Conservation (phyloP, 2,329 filamentous ascomycete species). For the Phyllosticta citrichinensis region DNA sequence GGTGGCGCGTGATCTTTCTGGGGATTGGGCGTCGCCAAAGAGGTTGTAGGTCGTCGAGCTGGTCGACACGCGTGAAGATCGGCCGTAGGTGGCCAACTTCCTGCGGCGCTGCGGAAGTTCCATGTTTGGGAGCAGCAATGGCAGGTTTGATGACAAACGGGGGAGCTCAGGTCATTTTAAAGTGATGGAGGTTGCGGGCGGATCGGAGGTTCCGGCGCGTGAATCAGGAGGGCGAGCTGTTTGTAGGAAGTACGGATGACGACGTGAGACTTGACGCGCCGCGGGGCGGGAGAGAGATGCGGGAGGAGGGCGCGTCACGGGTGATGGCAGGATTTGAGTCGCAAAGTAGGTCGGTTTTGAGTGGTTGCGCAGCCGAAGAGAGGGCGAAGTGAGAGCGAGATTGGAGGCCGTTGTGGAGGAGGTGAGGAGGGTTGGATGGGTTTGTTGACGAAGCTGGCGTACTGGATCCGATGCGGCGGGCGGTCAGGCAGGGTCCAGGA, state of each 20-base stretch:
- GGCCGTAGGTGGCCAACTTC: slow-evolving; percentile 30
- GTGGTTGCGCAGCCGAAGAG: neutral
- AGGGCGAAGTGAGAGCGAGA: neutral
- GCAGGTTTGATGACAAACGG: neutral
- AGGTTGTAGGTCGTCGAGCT: slow-evolving; percentile 12
- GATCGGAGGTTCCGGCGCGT: neutral
- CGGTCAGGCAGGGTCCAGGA: neutral
- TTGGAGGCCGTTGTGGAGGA: neutral
- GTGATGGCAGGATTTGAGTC: neutral
- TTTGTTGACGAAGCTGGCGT: neutral
- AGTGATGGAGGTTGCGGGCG: neutral
- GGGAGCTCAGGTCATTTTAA: neutral
- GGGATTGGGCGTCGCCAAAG: slow-evolving; percentile 22
- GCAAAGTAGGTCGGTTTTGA: neutral
- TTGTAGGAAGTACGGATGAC: neutral
- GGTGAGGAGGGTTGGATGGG: neutral
- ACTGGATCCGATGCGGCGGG: neutral
- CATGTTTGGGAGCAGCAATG: slow-evolving; percentile 2
- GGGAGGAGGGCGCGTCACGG: neutral
- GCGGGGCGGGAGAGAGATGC: neutral
- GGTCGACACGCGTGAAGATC: slow-evolving; percentile 19
- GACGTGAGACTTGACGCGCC: neutral
- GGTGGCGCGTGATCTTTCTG: slow-evolving; percentile 22
- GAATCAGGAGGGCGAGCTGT: neutral
- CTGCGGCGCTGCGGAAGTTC: slow-evolving; percentile 21